Evolutionary conservation across 2,329 filamentous ascomycete genomes (phyloP).

Genomic region (Didymella lethalis): DNA sequence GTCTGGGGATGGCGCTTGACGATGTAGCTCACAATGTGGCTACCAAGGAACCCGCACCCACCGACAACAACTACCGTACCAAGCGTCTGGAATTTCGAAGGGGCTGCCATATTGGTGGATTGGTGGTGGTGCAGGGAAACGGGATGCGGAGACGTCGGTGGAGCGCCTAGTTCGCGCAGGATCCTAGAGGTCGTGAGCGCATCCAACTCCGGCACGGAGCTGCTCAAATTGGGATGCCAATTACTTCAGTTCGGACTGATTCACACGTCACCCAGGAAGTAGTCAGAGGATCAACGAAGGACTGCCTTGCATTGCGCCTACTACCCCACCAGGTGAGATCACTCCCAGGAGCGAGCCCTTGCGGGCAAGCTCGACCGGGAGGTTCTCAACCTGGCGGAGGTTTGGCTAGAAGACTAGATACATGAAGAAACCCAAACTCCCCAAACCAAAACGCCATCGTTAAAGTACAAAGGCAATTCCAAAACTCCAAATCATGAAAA

Average conservation of each 20-base stretch:
- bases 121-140: constrained; percentile 23
- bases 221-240: neutral
- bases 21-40: constrained; percentile 60
- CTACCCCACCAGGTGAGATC: constrained; percentile 11
- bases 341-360: constrained; percentile 12
- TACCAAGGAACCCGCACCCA: constrained; percentile 61
- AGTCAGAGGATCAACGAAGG: neutral
- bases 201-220: neutral
- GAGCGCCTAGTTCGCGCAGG: constrained; percentile 17
- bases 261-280: neutral
- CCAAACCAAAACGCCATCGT: neutral
- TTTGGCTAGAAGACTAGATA: constrained; percentile 3
- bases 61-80: constrained; percentile 60
- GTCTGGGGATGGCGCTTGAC: constrained; percentile 51
- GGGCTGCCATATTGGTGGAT: constrained; percentile 28
- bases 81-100: constrained; percentile 42
- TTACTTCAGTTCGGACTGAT: neutral
- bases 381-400: constrained; percentile 11
- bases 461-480: neutral
- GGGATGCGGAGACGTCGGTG: constrained; percentile 30
- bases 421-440: neutral
- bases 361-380: constrained; percentile 10
- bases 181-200: neutral
- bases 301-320: constrained; percentile 5
- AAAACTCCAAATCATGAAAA: constrained; percentile 21